These are phyloP conservation scores for Nidularia pulvinata DNA, from an alignment of 768 basidiomycete genomes.

Conservation along the genomic window DNA sequence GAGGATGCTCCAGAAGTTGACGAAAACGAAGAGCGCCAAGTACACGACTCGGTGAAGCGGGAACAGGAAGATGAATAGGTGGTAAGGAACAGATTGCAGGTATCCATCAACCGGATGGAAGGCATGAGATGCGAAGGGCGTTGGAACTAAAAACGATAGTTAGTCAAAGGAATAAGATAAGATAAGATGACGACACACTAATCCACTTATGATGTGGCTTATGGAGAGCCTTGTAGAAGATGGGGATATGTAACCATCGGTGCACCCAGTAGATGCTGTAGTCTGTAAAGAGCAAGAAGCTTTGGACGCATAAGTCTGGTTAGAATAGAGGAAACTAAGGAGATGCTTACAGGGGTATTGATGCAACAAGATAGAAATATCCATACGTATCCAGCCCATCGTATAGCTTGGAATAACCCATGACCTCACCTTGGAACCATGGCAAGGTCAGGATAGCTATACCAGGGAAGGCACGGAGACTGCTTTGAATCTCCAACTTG, in stretches of 20 bases:
- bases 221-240: constrained; percentile 88
- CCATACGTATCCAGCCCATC: constrained; percentile 80
- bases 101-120: constrained; percentile 98
- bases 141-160: constrained; percentile 68
- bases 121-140: constrained; percentile 96
- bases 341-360: constrained; percentile 60
- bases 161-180: constrained; percentile 1
- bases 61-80: constrained; percentile 88
- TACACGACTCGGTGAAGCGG: constrained; percentile 87
- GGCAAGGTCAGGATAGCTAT: constrained; percentile 89
- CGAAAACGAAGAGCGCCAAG: constrained; percentile 84
- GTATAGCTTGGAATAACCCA: constrained; percentile 83
- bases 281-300: constrained; percentile 61
- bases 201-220: constrained; percentile 99
- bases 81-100: constrained; percentile 93
- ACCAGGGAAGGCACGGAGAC: constrained; percentile 75
- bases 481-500: constrained; percentile 72
- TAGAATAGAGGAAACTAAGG: neutral
- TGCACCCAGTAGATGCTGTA: constrained; percentile 98
- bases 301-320: constrained; percentile 12
- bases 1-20: constrained; percentile 95
- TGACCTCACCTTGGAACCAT: constrained; percentile 92
- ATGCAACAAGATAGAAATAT: constrained; percentile 67
- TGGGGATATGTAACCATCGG: constrained; percentile 82
- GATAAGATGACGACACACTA: constrained; percentile 49